A percentile compares a stretch with the other conserved stretches of the same genome.
phyloP scores from a whole-genome alignment of 169 alveolate species.

The Cryptosporidium baileyi region DNA sequence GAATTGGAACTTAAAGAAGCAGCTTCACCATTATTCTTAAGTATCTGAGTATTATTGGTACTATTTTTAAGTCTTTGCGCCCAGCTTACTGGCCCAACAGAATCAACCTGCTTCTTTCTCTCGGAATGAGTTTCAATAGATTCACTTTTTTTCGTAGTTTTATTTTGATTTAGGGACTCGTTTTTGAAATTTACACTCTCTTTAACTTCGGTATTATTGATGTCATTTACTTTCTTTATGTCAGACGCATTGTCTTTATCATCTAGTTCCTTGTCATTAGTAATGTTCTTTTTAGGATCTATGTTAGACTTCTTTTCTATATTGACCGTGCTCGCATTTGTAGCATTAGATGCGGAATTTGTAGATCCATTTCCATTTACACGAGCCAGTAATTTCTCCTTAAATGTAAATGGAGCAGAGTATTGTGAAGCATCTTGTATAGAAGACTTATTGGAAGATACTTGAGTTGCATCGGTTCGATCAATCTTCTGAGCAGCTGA shows the following conservation, averaged over 20 bases:
- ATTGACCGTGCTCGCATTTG: neutral
- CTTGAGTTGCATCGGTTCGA: neutral
- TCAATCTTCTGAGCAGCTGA: neutral
- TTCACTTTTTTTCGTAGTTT: neutral
- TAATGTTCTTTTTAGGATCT: neutral
- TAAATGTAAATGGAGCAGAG: constrained; percentile 39
- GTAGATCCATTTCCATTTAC: neutral
- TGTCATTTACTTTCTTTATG: neutral
- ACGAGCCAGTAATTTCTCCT: constrained; percentile 62
- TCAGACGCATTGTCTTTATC: neutral
- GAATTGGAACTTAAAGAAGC: neutral
- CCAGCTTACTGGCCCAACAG: constrained; percentile 51
- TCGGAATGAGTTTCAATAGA: neutral
- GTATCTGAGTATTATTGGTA: neutral
- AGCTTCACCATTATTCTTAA: neutral
- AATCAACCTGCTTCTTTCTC: neutral
- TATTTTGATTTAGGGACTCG: neutral
- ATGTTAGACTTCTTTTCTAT: neutral
- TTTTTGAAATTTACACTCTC: neutral
- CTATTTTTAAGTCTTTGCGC: constrained; percentile 66
- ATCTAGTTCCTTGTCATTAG: neutral
- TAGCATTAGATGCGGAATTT: neutral
- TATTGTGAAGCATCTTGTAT: neutral
- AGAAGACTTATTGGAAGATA: neutral
- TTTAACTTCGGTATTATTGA: neutral